Conservation (phyloP, 164 flowering plant species). For the Cinnamomum micranthum region DNA sequence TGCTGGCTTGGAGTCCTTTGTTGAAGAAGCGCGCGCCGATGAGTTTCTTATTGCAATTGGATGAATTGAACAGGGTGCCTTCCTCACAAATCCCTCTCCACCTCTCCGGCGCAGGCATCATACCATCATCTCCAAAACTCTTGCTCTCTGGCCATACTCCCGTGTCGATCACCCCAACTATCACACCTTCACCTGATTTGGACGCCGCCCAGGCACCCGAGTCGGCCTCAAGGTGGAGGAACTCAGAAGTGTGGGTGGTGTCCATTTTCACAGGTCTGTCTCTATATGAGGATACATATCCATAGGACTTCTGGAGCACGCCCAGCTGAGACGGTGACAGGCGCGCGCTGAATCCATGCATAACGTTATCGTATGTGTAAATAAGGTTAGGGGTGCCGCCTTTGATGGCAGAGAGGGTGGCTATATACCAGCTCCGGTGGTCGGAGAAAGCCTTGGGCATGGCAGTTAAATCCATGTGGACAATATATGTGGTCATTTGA, state of each 20-base stretch:
- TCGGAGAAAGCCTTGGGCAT: conserved; percentile 57
- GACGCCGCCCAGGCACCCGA: conserved; percentile 50
- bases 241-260: conserved; percentile 55
- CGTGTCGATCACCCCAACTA: conserved; percentile 64
- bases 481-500: conserved; percentile 37
- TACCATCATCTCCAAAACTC: conserved; percentile 55
- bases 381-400: conserved; percentile 28
- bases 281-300: conserved; percentile 35
- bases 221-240: conserved; percentile 41
- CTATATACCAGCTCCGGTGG: conserved; percentile 51
- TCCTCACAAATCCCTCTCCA: conserved; percentile 65
- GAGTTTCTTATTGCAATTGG: conserved; percentile 68
- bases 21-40: conserved; percentile 68
- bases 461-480: conserved; percentile 58
- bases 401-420: conserved; percentile 23
- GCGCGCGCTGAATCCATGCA: conserved; percentile 60
- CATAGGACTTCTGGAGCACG: conserved; percentile 35
- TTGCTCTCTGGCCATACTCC: conserved; percentile 84
- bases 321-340: conserved; percentile 43
- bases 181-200: conserved; percentile 45
- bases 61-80: conserved; percentile 48
- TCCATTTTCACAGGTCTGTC: conserved; percentile 39
- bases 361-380: conserved; percentile 41
- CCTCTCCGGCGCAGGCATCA: conserved; percentile 45
- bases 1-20: conserved; percentile 40